A percentile compares a stretch with the other conserved stretches of the same genome.
phyloP scores from a whole-genome alignment of 192 early-diverging fungal species.

The Backusella psychrophila region DNA sequence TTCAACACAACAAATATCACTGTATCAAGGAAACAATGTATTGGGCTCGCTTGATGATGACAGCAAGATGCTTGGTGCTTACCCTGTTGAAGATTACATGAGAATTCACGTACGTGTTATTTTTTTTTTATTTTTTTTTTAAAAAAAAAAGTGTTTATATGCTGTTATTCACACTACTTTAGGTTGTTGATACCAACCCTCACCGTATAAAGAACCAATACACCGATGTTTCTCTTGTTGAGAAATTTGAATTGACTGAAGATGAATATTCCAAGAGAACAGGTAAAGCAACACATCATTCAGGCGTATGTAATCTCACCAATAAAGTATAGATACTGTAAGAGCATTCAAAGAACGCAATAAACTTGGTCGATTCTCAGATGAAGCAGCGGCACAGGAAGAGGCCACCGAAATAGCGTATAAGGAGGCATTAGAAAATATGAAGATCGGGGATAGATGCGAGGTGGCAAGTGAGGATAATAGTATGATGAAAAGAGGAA shows the following conservation, averaged over 20 bases:
- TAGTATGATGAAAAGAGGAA: conserved; percentile 52
- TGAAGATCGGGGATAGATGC: conserved; percentile 81
- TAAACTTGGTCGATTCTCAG: conserved; percentile 84
- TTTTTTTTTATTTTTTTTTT: neutral
- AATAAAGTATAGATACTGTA: conserved; percentile 64
- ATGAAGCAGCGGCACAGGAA: conserved; percentile 43
- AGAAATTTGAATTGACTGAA: conserved; percentile 91
- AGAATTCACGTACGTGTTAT: conserved; percentile 57
- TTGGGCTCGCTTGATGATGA: conserved; percentile 56
- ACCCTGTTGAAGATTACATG: conserved; percentile 82
- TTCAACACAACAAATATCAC: conserved; percentile 58
- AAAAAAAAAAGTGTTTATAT: no score
- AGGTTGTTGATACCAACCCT: conserved; percentile 75
- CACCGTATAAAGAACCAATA: conserved; percentile 64
- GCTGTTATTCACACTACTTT: neutral
- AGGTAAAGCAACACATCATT: conserved; percentile 42
- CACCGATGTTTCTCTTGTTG: conserved; percentile 85
- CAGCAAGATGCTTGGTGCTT: conserved; percentile 79
- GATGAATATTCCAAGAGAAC: conserved; percentile 82
- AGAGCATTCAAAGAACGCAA: conserved; percentile 87
- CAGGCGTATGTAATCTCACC: neutral
- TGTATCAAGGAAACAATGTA: conserved; percentile 54
- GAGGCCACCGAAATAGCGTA: conserved; percentile 21
- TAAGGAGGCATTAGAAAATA: conserved; percentile 58
- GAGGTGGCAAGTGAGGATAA: conserved; percentile 64